These are phyloP conservation scores for Aspergillus pseudotamarii DNA, from an alignment of 2,329 filamentous ascomycete species.

Conservation along the genomic window DNA sequence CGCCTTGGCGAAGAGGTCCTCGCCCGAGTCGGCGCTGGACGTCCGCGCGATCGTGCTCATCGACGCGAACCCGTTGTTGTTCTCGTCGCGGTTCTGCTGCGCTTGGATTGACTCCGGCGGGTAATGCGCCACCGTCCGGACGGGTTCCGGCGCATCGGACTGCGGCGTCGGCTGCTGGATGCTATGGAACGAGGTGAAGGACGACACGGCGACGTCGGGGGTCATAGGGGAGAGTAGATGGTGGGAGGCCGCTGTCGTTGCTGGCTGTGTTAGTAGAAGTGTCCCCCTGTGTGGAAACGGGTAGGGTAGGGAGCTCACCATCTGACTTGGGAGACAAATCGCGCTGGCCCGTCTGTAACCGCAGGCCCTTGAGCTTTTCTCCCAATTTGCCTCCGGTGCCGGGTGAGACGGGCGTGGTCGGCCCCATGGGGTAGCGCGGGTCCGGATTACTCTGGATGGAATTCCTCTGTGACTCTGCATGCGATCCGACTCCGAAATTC, in stretches of 20 bases:
- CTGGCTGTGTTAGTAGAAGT: background rate
- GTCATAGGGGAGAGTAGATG: conserved; percentile 64
- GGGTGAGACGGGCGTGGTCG: conserved; percentile 63
- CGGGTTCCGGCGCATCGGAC: conserved; percentile 18
- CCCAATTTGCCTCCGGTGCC: conserved; percentile 69
- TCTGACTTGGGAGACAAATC: conserved; percentile 60
- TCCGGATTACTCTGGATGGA: conserved; percentile 26
- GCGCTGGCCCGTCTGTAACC: conserved; percentile 71
- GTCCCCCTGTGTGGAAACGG: no score
- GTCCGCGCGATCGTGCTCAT: conserved; percentile 38
- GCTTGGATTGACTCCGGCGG: conserved; percentile 44
- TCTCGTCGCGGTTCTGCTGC: conserved; percentile 31
- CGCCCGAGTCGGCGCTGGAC: conserved; percentile 60
- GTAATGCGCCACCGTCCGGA: conserved; percentile 39
- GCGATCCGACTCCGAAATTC: conserved; percentile 69
- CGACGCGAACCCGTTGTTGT: conserved; percentile 31
- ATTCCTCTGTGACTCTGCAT: conserved; percentile 39
- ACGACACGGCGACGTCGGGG: conserved; percentile 65
- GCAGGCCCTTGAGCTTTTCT: conserved; percentile 79
- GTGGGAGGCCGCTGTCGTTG: conserved; percentile 20
- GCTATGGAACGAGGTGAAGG: conserved; percentile 63
- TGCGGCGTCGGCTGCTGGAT: conserved; percentile 25
- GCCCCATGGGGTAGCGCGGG: conserved; percentile 40
- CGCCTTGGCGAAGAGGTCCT: conserved; percentile 84
- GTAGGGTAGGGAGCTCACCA: conserved; percentile 47